Evolutionary conservation across 176 grass and related monocot genomes (phyloP), one percentile per base, ranked within the genome.

Genomic region (Phragmites australis): DNA sequence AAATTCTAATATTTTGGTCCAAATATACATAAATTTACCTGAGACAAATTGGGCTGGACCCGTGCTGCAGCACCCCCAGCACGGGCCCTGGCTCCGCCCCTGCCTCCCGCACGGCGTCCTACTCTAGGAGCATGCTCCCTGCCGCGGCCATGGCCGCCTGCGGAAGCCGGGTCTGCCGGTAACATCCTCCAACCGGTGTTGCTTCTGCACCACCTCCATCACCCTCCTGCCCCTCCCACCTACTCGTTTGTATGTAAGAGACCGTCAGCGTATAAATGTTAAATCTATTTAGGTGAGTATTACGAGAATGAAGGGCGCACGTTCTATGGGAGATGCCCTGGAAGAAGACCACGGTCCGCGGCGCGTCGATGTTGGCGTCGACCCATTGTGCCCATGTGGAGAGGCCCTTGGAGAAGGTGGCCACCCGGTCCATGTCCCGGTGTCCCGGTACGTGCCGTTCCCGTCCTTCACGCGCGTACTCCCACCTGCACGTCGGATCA

Each of bases 291-390:
- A 21, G 25, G 51, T 3, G 52, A 55, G 23, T 2, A 22, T 14
- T 3, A 3, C 10, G 0, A 48, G 51, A 8, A 1, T 39, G 72
- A 68, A 55, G 66, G 16, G 13, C 86, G 88, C 69, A 93, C 92
- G n/a, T 53, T 79, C 82, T 89, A 0, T 90, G 90, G 17, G 93
- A 90, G 45, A 90, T 86, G 43, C 90, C 87, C 42, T 92, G 93
- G 69, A 77, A 96, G 56, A 96, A 49, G 58, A 96, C 85, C 65
- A 43, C 78, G 13, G 90, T 88, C 42, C 22, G 44, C 31, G 75
- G 51, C 1, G 87, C 16, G 34, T 90, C 76, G 58, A 91, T 3
- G 73, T 75, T 86, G 6, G 82, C 66, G 49, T 92, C 86, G 0
- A 88, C 83, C 86, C 90, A 92, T 0, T 66, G 71, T 1, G 82